Base-by-base conservation (phyloP, 768 basidiomycete genomes). In the Hericium alpestre region DNA sequence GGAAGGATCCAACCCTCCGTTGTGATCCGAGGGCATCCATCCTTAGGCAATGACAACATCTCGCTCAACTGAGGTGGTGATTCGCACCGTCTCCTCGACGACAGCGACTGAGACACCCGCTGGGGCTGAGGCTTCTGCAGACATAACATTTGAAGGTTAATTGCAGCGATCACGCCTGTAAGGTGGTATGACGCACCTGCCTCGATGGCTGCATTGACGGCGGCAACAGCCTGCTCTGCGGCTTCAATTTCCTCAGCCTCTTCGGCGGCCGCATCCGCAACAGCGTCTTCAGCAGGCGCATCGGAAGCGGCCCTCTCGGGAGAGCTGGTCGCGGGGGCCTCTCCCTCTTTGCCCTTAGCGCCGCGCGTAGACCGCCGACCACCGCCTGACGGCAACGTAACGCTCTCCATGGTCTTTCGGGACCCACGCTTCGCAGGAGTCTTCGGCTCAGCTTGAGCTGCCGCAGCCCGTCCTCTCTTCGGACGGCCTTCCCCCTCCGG, bases 221-320 rank as follows among this genome's bases (percentile, higher is more conserved):
- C 32, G 32, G 32, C 9, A 32, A 32, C 51, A 27, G 37, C 13
- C 54, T 58, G 32, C 55, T 55, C 55, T 53, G 54, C 47, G 51
- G 49, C 51, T 23, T 61, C 60, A 11, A 5, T 38, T 41, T 61
- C 60, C 20, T 59, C 58, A 27, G 57, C 60, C 40, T 61, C 60
- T 51, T 61, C 60, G 15, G 59, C 60, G 12, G 22, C 49, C 8
- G 49, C 22, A n/a, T 51, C 49, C 49, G 49, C 49, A 9, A 10
- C 49, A 20, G 49, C 49, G 18, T 51, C 49, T 23, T 51, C 50
- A 12, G 22, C 50, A n/a, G 23, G 22, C 1, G 32, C 27, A 3
- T 51, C 50, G 12, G 50, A 20, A 4, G 23, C 50, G 4, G 49
- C 58, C 5, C 56, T 56, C 10, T 56, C 61, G 9, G 43, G 43